Evolutionary conservation across 306 rosid species (phyloP).

Genomic region (Prunus salicina): DNA sequence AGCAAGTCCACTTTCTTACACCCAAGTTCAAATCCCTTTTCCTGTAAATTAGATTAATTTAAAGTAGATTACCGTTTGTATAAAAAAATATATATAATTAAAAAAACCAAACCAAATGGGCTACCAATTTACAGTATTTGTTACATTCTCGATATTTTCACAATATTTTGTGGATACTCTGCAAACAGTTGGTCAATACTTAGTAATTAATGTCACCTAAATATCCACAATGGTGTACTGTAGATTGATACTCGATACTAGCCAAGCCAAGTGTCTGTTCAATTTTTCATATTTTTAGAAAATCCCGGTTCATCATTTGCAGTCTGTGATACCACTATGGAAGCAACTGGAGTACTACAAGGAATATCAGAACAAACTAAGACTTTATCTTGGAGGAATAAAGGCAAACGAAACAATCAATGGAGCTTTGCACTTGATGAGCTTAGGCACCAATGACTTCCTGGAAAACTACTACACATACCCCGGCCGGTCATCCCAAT

Average conservation of each 20-base stretch:
- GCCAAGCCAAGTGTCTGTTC: too few relatives aligned
- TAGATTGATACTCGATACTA: not conserved
- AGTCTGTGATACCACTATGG: constrained; percentile 89
- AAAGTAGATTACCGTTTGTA: too few relatives aligned
- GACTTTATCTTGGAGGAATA: constrained; percentile 47
- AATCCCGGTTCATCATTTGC: constrained; percentile 9
- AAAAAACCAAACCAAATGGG: too few relatives aligned
- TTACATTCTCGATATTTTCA: not conserved
- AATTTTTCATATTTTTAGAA: too few relatives aligned
- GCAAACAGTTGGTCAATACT: too few relatives aligned
- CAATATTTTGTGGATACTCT: not conserved
- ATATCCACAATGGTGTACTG: too few relatives aligned
- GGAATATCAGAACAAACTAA: constrained; percentile 58
- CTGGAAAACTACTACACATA: constrained; percentile 74
- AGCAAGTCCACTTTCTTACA: not conserved
- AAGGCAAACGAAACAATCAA: constrained; percentile 42
- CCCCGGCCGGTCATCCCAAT: constrained; percentile 44
- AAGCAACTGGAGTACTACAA: constrained; percentile 73
- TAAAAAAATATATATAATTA: too few relatives aligned
- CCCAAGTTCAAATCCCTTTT: too few relatives aligned
- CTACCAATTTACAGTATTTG: not conserved
- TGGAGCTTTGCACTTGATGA: constrained; percentile 56
- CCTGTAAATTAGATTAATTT: too few relatives aligned
- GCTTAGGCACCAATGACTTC: constrained; percentile 91
- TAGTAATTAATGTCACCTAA: not conserved